Conservation (phyloP, 2,329 filamentous ascomycete species). For the Dactylellina leptospora region DNA sequence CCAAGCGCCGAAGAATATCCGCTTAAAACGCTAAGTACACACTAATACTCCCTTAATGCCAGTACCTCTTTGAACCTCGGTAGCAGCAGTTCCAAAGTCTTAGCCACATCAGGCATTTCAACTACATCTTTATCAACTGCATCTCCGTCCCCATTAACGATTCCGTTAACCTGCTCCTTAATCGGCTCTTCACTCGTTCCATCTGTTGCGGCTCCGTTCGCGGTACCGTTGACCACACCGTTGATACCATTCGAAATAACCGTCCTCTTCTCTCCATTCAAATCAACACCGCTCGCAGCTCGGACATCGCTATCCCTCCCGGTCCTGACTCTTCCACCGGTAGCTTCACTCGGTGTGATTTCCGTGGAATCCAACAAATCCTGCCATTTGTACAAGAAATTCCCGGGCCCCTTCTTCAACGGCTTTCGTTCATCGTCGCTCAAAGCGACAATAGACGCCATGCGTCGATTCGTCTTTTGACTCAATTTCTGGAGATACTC, state of each 20-base stretch:
- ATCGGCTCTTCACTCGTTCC: conserved; percentile 56
- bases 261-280: conserved; percentile 24
- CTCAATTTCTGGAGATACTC: conserved; percentile 54
- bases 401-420: conserved; percentile 71
- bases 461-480: conserved; percentile 54
- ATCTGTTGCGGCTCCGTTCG: conserved; percentile 62
- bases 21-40: neutral
- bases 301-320: conserved; percentile 64
- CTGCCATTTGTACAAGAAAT: conserved; percentile 78
- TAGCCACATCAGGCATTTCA: conserved; percentile 61
- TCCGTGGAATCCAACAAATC: conserved; percentile 73
- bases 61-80: conserved; percentile 61
- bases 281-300: conserved; percentile 23
- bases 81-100: conserved; percentile 62
- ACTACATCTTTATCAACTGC: conserved; percentile 57
- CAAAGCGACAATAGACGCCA: conserved; percentile 31
- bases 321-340: conserved; percentile 65
- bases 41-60: conserved; percentile 43
- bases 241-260: neutral
- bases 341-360: conserved; percentile 69
- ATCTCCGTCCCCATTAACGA: conserved; percentile 60
- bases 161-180: too few species aligned
- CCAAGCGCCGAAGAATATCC: neutral
- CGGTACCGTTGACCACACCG: conserved; percentile 52
- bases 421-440: conserved; percentile 50